phyloP scores from a whole-genome alignment of 1,284 basidiomycete species.

The Cutaneotrichosporon sp. region DNA sequence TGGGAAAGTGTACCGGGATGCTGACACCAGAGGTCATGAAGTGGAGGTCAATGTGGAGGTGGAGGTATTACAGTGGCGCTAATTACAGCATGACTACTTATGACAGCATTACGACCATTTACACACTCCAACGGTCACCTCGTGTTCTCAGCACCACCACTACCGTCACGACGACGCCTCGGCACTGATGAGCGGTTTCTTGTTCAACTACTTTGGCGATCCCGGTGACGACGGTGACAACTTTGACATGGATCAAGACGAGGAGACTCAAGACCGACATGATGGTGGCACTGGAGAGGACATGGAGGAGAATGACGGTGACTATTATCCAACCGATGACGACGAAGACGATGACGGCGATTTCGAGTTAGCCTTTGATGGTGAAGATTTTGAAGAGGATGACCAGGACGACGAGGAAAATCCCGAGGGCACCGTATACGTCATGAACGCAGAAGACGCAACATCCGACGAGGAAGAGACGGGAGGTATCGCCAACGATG shows the following conservation, averaged over 20 bases:
- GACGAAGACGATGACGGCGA: constrained; percentile 22
- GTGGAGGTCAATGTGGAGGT: too few relatives aligned
- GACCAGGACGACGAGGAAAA: constrained; percentile 27
- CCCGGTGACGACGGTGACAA: constrained; percentile 18
- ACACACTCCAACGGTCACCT: too few relatives aligned
- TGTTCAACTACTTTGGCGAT: constrained; percentile 11
- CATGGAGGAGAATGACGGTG: constrained; percentile 20
- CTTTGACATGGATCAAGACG: constrained; percentile 13
- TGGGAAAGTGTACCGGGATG: too few relatives aligned
- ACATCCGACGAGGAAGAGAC: constrained; percentile 9
- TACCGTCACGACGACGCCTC: too few relatives aligned
- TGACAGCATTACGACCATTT: too few relatives aligned
- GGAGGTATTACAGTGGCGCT: too few relatives aligned
- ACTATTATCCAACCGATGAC: constrained; percentile 20
- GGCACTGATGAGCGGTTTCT: too few relatives aligned
- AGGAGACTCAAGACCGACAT: constrained; percentile 15
- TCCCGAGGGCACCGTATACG: not conserved
- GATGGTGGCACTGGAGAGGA: too few relatives aligned
- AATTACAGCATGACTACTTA: too few relatives aligned
- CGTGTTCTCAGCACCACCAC: too few relatives aligned
- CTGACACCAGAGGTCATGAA: too few relatives aligned
- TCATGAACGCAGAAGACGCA: constrained; percentile 13
- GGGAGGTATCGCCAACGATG: not conserved
- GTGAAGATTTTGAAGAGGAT: constrained; percentile 25
- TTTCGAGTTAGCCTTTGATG: constrained; percentile 16